Evolutionary conservation across 2,329 filamentous ascomycete species (phyloP).

Genomic region (Corniculantispora saksenae): DNA sequence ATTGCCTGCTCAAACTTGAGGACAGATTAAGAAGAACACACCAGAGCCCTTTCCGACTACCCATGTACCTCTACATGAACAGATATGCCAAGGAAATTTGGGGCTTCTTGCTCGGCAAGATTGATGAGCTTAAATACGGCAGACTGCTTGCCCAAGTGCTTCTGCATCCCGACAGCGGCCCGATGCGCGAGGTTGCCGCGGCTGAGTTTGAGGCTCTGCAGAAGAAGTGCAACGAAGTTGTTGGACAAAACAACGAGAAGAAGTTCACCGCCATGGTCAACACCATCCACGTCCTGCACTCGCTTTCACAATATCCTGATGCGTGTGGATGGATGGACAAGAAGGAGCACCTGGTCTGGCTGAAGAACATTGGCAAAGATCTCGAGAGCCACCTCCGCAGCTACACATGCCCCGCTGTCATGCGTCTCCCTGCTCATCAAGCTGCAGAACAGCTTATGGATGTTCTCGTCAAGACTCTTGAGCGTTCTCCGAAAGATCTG

Average conservation of each 20-base stretch:
- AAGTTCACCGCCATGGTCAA: constrained; percentile 74
- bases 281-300: constrained; percentile 80
- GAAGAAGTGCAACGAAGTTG: constrained; percentile 63
- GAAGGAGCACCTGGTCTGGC: constrained; percentile 60
- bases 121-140: constrained; percentile 85
- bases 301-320: constrained; percentile 67
- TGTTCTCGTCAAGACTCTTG: constrained; percentile 79
- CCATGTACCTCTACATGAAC: constrained; percentile 90
- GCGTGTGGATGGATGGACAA: constrained; percentile 72
- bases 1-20: constrained; percentile 88
- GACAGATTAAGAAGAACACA: constrained; percentile 81
- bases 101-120: constrained; percentile 72
- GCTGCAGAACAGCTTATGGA: constrained; percentile 84
- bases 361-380: constrained; percentile 71
- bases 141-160: constrained; percentile 89
- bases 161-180: constrained; percentile 69
- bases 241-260: constrained; percentile 68
- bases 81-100: constrained; percentile 88
- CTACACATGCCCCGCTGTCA: constrained; percentile 67
- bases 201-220: constrained; percentile 73
- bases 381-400: constrained; percentile 72
- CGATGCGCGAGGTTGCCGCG: constrained; percentile 73
- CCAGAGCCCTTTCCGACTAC: constrained; percentile 86
- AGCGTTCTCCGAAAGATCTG: constrained; percentile 71
- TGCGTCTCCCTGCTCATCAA: constrained; percentile 86